Evolutionary conservation across 2,329 filamentous ascomycete genomes (phyloP).

Genomic region (Aspergillus bombycis): DNA sequence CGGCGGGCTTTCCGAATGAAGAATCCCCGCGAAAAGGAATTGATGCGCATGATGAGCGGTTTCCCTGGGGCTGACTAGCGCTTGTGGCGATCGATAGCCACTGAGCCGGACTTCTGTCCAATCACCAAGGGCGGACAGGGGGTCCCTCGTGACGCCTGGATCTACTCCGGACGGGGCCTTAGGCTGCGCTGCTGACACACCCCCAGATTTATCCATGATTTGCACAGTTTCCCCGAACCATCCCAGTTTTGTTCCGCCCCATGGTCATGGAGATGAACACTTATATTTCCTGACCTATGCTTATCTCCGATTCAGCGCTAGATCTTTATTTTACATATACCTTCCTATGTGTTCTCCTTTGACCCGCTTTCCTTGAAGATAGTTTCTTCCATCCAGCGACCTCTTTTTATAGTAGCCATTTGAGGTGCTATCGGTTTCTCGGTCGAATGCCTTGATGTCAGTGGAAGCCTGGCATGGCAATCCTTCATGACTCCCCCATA

Average conservation of each 20-base stretch:
- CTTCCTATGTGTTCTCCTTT: neutral
- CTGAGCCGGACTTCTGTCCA: neutral
- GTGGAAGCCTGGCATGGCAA: constrained; percentile 9
- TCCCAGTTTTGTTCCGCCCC: neutral
- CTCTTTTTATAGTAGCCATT: neutral
- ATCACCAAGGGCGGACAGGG: neutral
- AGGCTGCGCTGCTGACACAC: constrained; percentile 4
- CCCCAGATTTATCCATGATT: neutral
- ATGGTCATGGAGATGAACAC: neutral
- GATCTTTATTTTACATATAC: neutral
- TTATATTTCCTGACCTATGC: neutral
- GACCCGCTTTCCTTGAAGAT: neutral
- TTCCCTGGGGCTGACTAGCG: neutral
- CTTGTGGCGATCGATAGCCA: constrained; percentile 1
- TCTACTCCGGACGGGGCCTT: constrained; percentile 2
- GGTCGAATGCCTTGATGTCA: neutral
- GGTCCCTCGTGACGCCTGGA: constrained; percentile 9
- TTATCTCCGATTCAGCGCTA: neutral
- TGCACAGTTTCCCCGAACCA: neutral
- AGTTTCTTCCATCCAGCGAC: neutral
- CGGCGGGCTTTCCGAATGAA: neutral
- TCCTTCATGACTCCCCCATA: constrained; percentile 14
- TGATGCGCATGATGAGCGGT: neutral
- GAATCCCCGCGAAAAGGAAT: neutral
- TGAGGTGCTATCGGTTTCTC: neutral